Percentiles rank a stretch among this genome's conserved stretches.
Conservation (phyloP, 1,139 yeast genomes). For the Hyphopichia buzzinii region DNA sequence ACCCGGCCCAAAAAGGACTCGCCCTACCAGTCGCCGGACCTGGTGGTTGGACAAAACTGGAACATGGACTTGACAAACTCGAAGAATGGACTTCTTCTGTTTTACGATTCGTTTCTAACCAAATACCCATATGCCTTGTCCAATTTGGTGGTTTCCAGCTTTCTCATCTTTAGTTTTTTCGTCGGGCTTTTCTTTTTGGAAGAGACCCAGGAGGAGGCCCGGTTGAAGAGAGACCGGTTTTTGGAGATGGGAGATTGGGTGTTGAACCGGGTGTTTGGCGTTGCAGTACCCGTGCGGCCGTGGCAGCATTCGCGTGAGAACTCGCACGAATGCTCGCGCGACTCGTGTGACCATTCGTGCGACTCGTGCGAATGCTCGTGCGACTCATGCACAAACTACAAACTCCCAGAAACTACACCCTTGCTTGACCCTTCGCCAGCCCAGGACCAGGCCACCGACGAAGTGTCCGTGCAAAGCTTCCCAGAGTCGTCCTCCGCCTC, state of each 20-base stretch:
- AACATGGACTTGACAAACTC: not conserved
- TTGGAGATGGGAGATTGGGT: slow-evolving; percentile 54
- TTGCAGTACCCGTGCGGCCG: slow-evolving; percentile 28
- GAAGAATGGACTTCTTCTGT: slow-evolving; percentile 5
- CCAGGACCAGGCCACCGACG: not conserved
- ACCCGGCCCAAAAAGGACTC: slow-evolving; percentile 26
- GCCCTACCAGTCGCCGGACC: slow-evolving; percentile 4
- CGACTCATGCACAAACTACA: no score
- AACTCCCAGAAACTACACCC: not conserved
- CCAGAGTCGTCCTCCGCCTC: not conserved
- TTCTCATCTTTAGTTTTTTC: slow-evolving; percentile 38
- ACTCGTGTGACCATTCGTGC: no score
- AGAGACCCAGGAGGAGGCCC: slow-evolving; percentile 53
- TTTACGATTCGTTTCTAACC: slow-evolving; percentile 29
- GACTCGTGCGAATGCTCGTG: no score
- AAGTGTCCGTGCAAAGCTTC: not conserved
- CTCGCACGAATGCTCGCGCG: not conserved
- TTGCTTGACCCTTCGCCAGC: not conserved
- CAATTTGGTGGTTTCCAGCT: slow-evolving; percentile 50
- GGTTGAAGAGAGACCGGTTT: slow-evolving; percentile 47
- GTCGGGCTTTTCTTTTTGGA: slow-evolving; percentile 54
- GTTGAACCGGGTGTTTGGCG: slow-evolving; percentile 27
- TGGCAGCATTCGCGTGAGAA: slow-evolving; percentile 21
- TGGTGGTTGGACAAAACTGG: not conserved
- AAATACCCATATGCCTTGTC: slow-evolving; percentile 60